Evolutionary conservation across 2,329 filamentous ascomycete species (phyloP).

Genomic region (Alternaria arborescens): DNA sequence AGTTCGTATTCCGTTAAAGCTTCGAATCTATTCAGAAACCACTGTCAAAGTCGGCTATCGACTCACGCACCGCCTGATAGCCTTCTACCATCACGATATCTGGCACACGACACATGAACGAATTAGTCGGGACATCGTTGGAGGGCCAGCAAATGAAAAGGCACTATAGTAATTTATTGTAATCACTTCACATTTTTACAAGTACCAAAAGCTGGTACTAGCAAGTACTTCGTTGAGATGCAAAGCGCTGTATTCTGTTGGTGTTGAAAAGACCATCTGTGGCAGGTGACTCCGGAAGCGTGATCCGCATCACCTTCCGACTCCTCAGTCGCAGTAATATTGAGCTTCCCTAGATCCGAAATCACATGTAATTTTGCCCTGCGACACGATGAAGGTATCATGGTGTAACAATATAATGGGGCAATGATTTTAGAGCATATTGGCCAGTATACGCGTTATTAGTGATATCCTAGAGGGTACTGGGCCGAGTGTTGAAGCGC

Average conservation of each 20-base stretch:
- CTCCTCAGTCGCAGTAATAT: neutral
- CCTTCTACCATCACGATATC: conserved; percentile 3
- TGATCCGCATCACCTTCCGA: neutral
- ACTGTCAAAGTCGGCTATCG: neutral
- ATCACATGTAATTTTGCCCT: neutral
- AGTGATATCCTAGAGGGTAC: neutral
- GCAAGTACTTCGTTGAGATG: conserved; percentile 5
- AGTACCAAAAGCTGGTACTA: conserved; percentile 4
- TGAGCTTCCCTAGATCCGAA: neutral
- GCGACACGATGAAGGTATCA: neutral
- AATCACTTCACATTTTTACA: conserved; percentile 17
- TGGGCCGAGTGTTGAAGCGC: neutral
- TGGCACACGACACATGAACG: conserved; percentile 23
- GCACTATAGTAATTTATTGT: conserved; percentile 23
- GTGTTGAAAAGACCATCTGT: neutral
- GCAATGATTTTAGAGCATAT: neutral
- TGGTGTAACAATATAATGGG: neutral
- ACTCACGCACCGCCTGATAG: conserved; percentile 5
- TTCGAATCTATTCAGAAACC: neutral
- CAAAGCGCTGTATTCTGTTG: neutral
- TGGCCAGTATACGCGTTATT: neutral
- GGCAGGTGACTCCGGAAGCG: neutral
- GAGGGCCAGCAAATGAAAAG: conserved; percentile 18
- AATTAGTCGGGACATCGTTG: conserved; percentile 20
- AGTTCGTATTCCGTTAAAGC: neutral